These are phyloP conservation scores for Sporisorium iseilematis-ciliati DNA, from an alignment of 1,284 basidiomycete species.

Conservation along the genomic window DNA sequence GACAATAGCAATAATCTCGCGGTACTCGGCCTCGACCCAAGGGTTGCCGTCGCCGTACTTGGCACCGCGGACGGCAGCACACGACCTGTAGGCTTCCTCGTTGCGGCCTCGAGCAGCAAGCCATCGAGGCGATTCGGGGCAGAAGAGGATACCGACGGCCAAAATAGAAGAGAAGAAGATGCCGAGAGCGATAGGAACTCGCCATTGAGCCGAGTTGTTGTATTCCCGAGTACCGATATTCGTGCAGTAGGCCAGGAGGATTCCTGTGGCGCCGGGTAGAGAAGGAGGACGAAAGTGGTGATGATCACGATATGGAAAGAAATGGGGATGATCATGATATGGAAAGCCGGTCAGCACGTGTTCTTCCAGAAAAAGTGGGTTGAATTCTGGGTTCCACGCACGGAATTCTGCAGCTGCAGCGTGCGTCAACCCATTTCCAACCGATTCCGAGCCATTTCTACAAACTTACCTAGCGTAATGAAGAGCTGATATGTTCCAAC, in stretches of 20 bases:
- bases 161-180: slow-evolving; percentile 79
- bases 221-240: slow-evolving; percentile 65
- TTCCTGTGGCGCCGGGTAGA: slow-evolving; percentile 71
- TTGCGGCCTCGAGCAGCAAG: slow-evolving; percentile 73
- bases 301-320: no score
- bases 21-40: slow-evolving; percentile 64
- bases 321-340: no score
- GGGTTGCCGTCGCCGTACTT: slow-evolving; percentile 61
- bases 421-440: no score
- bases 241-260: slow-evolving; percentile 77
- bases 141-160: slow-evolving; percentile 78
- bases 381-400: no score
- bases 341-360: no score
- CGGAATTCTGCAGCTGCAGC: no score
- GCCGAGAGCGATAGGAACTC: slow-evolving; percentile 78
- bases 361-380: no score
- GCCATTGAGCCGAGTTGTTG: slow-evolving; percentile 74
- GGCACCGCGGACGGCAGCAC: slow-evolving; percentile 76
- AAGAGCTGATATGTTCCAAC: slow-evolving; percentile 76
- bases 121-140: slow-evolving; percentile 82
- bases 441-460: no score
- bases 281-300: no score
- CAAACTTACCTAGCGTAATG: slow-evolving; percentile 44
- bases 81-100: slow-evolving; percentile 74
- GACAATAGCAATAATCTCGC: slow-evolving; percentile 62